Evolutionary conservation across 257 asterid genomes (phyloP).

Genomic region (Leptodermis oblonga): DNA sequence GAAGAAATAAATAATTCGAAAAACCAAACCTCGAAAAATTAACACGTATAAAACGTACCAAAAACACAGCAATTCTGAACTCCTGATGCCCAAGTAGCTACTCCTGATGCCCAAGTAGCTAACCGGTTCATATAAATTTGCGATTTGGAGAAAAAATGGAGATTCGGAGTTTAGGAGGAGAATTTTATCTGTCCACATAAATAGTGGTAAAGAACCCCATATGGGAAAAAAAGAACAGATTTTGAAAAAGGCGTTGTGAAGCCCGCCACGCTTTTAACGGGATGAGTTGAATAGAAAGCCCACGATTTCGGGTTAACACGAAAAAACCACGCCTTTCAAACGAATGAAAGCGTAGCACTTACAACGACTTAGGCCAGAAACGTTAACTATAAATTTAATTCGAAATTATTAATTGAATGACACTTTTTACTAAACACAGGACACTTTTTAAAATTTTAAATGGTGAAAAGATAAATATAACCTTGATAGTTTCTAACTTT

Average conservation of each 20-base stretch:
- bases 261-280: not conserved
- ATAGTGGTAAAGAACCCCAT: not conserved
- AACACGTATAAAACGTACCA: slow-evolving; percentile 1
- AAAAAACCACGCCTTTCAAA: not conserved
- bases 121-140: not conserved
- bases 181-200: not conserved
- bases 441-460: too few species aligned
- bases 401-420: too few species aligned
- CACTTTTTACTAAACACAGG: too few species aligned
- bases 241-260: not conserved
- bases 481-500: too few species aligned
- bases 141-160: not conserved
- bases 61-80: not conserved
- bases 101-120: slow-evolving; percentile 8
- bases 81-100: not conserved
- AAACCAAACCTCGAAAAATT: not conserved
- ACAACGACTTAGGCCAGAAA: slow-evolving; percentile 1
- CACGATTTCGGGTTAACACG: not conserved
- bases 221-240: not conserved
- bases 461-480: too few species aligned
- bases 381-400: not conserved
- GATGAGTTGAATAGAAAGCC: not conserved
- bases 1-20: not conserved
- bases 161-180: slow-evolving; percentile 11
- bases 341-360: not conserved